These are phyloP conservation scores for Chrysanthemum lavandulifolium DNA, from an alignment of 129 eudicot genomes.

Conservation along the genomic window DNA sequence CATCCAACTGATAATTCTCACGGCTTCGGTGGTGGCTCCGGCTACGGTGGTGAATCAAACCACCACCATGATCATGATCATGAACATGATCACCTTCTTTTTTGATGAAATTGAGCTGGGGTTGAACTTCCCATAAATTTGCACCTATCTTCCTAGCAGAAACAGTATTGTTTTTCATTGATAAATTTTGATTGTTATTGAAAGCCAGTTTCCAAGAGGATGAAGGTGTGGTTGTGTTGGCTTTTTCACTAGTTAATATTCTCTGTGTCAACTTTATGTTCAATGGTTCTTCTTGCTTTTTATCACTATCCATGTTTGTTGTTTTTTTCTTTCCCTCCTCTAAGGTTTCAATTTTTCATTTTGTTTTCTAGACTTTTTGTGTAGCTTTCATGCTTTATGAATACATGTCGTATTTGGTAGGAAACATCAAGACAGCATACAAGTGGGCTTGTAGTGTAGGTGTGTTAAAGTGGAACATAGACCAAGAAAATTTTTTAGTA, in stretches of 20 bases:
- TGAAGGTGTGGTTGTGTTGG: constrained; percentile 61
- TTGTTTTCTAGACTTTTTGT: neutral
- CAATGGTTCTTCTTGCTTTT: constrained; percentile 31
- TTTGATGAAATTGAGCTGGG: constrained; percentile 28
- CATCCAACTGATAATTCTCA: no score
- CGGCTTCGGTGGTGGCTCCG: constrained; percentile 24
- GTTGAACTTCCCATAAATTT: constrained; percentile 56
- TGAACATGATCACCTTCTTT: constrained; percentile 1
- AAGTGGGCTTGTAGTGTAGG: no score
- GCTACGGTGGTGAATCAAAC: constrained; percentile 27
- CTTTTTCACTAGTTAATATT: constrained; percentile 42
- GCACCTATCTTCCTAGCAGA: constrained; percentile 74
- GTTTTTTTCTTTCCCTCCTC: constrained; percentile 22
- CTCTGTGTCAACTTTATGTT: constrained; percentile 55
- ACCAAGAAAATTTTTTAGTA: no score
- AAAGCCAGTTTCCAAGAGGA: constrained; percentile 64
- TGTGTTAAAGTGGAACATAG: no score
- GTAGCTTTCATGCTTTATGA: no score
- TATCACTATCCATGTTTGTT: constrained; percentile 18
- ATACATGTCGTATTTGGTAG: no score
- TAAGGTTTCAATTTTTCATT: constrained; percentile 1
- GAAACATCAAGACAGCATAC: no score
- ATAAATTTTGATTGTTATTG: constrained; percentile 19
- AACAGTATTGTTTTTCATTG: constrained; percentile 18
- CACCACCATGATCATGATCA: constrained; percentile 4